Evolutionary conservation across 1,284 basidiomycete genomes (phyloP).

Genomic region (Irpex sp.): DNA sequence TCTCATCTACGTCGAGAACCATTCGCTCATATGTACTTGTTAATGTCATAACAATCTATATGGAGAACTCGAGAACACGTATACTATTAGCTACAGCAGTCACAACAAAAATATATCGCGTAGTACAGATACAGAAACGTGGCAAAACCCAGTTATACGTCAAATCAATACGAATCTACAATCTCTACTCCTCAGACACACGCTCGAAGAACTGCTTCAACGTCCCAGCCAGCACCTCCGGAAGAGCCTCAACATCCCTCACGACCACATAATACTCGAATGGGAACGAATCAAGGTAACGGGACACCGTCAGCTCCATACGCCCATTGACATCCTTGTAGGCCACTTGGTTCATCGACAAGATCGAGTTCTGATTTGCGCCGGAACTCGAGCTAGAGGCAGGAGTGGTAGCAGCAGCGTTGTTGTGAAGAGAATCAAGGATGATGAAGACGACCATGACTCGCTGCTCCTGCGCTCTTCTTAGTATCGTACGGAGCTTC

Average conservation of each 20-base stretch:
- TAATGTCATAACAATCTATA: not conserved
- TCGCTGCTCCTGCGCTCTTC: conserved; percentile 86
- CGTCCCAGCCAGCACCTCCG: conserved; percentile 89
- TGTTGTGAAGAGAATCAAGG: conserved; percentile 78
- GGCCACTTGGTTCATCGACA: conserved; percentile 90
- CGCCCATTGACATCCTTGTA: conserved; percentile 84
- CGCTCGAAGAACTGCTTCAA: conserved; percentile 90
- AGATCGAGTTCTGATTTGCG: conserved; percentile 67
- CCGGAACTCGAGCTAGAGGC: conserved; percentile 7
- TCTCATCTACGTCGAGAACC: too few species aligned
- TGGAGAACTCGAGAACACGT: not conserved
- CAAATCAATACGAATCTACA: not conserved
- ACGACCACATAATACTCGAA: conserved; percentile 98
- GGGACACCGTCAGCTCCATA: conserved; percentile 86
- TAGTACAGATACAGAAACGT: not conserved
- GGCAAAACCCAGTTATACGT: not conserved
- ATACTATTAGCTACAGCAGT: not conserved
- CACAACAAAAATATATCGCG: not conserved
- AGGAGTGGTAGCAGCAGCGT: conserved; percentile 7
- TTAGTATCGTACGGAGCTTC: conserved; percentile 72
- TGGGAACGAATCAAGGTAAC: conserved; percentile 95
- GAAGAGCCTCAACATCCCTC: conserved; percentile 87
- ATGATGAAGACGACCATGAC: conserved; percentile 98
- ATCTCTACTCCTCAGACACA: conserved; percentile 58
- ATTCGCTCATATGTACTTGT: not conserved